phyloP scores from a whole-genome alignment of 1,284 basidiomycete species.

The Pascua sp. region DNA sequence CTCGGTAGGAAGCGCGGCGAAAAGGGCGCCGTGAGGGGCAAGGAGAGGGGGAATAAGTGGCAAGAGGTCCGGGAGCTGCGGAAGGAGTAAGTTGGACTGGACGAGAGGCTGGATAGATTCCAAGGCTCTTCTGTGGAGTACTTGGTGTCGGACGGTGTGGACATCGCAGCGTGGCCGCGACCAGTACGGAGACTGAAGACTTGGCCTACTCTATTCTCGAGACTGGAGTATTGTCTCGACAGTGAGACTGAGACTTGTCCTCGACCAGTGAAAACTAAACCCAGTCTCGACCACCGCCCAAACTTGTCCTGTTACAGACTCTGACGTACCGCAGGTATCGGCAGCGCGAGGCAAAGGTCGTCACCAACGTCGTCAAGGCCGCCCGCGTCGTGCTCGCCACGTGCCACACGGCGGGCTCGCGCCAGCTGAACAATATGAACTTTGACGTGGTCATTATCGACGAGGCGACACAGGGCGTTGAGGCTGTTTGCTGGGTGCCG shows the following conservation, averaged over 20 bases:
- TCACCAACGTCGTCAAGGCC: constrained; percentile 69
- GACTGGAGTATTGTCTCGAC: too few species aligned
- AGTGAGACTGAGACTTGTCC: too few species aligned
- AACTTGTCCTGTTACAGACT: too few species aligned
- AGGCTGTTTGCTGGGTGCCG: constrained; percentile 95
- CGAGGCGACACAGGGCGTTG: constrained; percentile 94
- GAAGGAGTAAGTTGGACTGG: constrained; percentile 65
- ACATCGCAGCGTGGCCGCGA: too few species aligned
- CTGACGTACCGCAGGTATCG: constrained; percentile 61
- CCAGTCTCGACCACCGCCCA: too few species aligned
- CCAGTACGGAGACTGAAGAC: too few species aligned
- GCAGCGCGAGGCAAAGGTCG: constrained; percentile 77
- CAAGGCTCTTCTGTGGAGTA: not conserved
- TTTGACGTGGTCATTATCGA: constrained; percentile 95
- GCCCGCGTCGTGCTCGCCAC: constrained; percentile 86
- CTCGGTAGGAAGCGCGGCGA: constrained; percentile 74
- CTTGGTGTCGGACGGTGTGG: too few species aligned
- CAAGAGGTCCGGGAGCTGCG: constrained; percentile 82
- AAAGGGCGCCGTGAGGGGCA: constrained; percentile 58
- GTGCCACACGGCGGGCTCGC: constrained; percentile 82
- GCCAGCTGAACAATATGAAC: constrained; percentile 66
- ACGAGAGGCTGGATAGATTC: too few species aligned
- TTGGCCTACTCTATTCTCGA: too few species aligned
- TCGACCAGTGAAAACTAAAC: too few species aligned
- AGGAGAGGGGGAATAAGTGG: constrained; percentile 83